phyloP scores from a whole-genome alignment of 2,329 filamentous ascomycete genomes.

The Fusarium stilboides region DNA sequence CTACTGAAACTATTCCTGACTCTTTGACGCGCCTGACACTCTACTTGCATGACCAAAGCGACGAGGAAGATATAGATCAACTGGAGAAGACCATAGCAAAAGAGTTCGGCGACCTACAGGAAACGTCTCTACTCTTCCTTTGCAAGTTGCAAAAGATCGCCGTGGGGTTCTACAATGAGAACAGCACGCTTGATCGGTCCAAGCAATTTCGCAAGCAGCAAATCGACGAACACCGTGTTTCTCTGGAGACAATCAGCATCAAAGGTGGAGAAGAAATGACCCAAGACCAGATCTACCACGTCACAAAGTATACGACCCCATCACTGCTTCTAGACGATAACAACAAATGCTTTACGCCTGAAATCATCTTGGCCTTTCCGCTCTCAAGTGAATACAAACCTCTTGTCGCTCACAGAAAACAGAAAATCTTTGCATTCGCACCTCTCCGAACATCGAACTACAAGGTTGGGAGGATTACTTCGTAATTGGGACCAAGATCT shows the following conservation, averaged over 20 bases:
- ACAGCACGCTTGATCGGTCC: not conserved
- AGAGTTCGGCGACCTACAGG: slow-evolving; percentile 28
- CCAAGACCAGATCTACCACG: slow-evolving; percentile 22
- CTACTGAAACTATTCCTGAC: not conserved
- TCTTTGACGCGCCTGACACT: slow-evolving; percentile 36
- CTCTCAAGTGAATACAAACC: slow-evolving; percentile 1
- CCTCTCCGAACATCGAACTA: slow-evolving; percentile 24
- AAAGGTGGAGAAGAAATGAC: accelerated
- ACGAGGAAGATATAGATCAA: not conserved
- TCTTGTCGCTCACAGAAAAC: not conserved
- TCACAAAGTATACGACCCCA: slow-evolving; percentile 8
- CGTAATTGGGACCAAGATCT: too few species aligned
- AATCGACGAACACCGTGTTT: slow-evolving; percentile 10
- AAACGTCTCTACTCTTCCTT: slow-evolving; percentile 30
- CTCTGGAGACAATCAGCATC: slow-evolving; percentile 10
- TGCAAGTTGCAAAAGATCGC: slow-evolving; percentile 22
- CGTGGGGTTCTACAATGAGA: slow-evolving; percentile 13
- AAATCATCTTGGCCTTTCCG: slow-evolving; percentile 42
- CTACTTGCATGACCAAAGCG: slow-evolving; percentile 27
- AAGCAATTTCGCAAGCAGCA: slow-evolving; percentile 23
- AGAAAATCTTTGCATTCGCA: slow-evolving; percentile 38
- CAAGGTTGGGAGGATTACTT: too few species aligned
- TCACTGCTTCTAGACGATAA: slow-evolving; percentile 29
- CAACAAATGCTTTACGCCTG: slow-evolving; percentile 14
- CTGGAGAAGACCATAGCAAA: slow-evolving; percentile 4